Conservation (phyloP, 371 early-diverging fungal species). For the Cladochytrium tenue region DNA sequence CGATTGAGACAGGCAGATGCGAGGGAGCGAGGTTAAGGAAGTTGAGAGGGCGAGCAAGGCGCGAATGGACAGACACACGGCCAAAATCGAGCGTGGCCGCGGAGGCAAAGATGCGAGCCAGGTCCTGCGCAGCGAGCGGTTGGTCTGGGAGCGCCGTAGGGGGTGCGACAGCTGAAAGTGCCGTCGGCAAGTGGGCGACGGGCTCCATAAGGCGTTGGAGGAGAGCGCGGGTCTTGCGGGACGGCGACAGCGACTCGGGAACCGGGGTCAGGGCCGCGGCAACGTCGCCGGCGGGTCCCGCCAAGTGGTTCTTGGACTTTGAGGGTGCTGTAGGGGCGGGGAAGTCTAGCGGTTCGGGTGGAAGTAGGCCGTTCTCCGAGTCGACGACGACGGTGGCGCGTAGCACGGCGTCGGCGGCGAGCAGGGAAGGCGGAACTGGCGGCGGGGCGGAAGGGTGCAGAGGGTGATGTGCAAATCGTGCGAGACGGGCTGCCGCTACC, state of each 20-base stretch:
- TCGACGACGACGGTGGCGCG: conserved; percentile 18
- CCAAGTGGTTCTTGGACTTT: conserved; percentile 7
- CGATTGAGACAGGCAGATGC: conserved; percentile 27
- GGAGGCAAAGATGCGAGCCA: conserved; percentile 35
- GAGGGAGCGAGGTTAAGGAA: conserved; percentile 38
- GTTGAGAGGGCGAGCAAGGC: conserved; percentile 28
- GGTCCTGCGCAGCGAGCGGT: conserved; percentile 30
- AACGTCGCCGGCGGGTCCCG: no score
- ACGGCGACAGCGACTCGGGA: conserved; percentile 5
- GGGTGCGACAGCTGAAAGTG: conserved; percentile 3
- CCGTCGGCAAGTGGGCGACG: conserved; percentile 1
- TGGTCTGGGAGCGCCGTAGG: conserved; percentile 14
- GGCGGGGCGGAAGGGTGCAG: not conserved
- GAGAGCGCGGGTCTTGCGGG: conserved; percentile 17
- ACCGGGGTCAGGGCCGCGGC: no score
- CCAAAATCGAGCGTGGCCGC: conserved; percentile 32
- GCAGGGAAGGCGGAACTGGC: not conserved
- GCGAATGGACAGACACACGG: conserved; percentile 41
- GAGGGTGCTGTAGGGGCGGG: not conserved
- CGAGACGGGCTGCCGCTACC: no score
- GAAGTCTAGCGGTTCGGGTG: conserved; percentile 42
- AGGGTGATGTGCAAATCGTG: no score
- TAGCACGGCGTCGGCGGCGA: not conserved
- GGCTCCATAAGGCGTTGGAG: conserved; percentile 30
- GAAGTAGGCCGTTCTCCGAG: conserved; percentile 36